A percentile compares a stretch with the other conserved stretches of the same genome.
Conservation (phyloP, 495 filamentous ascomycete genomes). For the Viridothelium virens region DNA sequence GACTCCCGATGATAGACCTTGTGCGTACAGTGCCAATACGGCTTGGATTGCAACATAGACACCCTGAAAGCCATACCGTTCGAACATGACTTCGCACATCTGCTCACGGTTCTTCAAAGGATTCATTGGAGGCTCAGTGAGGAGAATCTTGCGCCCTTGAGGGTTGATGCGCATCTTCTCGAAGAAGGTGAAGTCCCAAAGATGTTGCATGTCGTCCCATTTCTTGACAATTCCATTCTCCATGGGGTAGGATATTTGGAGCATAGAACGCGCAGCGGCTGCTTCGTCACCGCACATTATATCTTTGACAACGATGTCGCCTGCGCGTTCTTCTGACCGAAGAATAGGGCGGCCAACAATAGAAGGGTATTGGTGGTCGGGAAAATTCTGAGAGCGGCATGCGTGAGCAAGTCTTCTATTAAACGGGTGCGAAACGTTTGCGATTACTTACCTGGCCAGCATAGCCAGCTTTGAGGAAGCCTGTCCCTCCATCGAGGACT, state of each 20-base stretch:
- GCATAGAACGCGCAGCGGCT: constrained; percentile 86
- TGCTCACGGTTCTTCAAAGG: constrained; percentile 89
- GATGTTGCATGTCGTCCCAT: constrained; percentile 99
- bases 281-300: constrained; percentile 99
- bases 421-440: not conserved
- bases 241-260: constrained; percentile 98
- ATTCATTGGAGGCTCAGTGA: constrained; percentile 98
- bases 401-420: not conserved
- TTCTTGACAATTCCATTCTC: constrained; percentile 98
- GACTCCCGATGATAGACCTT: constrained; percentile 92
- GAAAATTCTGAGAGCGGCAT: constrained; percentile 66
- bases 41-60: constrained; percentile 99
- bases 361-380: constrained; percentile 95
- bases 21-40: constrained; percentile 92
- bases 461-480: constrained; percentile 99
- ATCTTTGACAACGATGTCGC: constrained; percentile 84
- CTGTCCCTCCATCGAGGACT: constrained; percentile 99
- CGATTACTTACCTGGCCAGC: constrained; percentile 61
- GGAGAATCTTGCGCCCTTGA: constrained; percentile 88
- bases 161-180: constrained; percentile 94
- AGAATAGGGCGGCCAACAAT: constrained; percentile 98
- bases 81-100: constrained; percentile 99
- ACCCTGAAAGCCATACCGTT: constrained; percentile 89
- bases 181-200: constrained; percentile 98
- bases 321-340: constrained; percentile 80